Conservation (phyloP, 2,329 filamentous ascomycete genomes). For the Cladosporium halotolerans region DNA sequence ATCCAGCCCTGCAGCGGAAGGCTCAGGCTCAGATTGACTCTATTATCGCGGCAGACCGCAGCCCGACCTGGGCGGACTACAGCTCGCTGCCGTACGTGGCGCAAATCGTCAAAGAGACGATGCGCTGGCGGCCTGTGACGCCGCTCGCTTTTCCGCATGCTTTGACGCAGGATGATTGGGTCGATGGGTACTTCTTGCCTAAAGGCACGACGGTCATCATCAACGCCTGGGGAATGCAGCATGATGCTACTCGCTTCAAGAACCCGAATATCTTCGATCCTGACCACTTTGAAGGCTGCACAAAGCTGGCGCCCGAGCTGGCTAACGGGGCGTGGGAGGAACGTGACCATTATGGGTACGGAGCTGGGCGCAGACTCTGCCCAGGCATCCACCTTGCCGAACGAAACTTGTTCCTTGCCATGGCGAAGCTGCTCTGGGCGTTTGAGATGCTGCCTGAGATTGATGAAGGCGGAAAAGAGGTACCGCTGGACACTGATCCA, state of each 20-base stretch:
- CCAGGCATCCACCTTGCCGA: conserved; percentile 44
- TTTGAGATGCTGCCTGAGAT: conserved; percentile 32
- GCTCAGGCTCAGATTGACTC: conserved; percentile 30
- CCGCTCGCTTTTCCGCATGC: conserved; percentile 38
- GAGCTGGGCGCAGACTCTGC: conserved; percentile 44
- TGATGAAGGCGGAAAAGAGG: not conserved
- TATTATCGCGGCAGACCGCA: conserved; percentile 22
- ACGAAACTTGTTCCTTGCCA: conserved; percentile 41
- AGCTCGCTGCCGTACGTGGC: conserved; percentile 28
- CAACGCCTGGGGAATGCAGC: conserved; percentile 38
- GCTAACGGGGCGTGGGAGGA: conserved; percentile 30
- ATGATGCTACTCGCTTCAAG: conserved; percentile 26
- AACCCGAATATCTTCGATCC: conserved; percentile 31
- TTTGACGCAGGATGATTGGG: conserved; percentile 21
- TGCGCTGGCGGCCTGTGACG: conserved; percentile 33
- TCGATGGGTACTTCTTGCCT: conserved; percentile 32
- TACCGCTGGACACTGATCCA: conserved; percentile 16
- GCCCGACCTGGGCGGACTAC: conserved; percentile 29
- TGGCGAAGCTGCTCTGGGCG: conserved; percentile 44
- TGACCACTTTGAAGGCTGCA: conserved; percentile 29
- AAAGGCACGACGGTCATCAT: conserved; percentile 30
- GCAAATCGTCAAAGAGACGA: conserved; percentile 31
- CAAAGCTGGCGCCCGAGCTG: conserved; percentile 32
- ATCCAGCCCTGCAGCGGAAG: conserved; percentile 24
- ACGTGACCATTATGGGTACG: conserved; percentile 45